A percentile compares a stretch with the other conserved stretches of the same genome.
Evolutionary conservation across 768 basidiomycete species (phyloP).

Genomic region (Boletus tomentosulus): DNA sequence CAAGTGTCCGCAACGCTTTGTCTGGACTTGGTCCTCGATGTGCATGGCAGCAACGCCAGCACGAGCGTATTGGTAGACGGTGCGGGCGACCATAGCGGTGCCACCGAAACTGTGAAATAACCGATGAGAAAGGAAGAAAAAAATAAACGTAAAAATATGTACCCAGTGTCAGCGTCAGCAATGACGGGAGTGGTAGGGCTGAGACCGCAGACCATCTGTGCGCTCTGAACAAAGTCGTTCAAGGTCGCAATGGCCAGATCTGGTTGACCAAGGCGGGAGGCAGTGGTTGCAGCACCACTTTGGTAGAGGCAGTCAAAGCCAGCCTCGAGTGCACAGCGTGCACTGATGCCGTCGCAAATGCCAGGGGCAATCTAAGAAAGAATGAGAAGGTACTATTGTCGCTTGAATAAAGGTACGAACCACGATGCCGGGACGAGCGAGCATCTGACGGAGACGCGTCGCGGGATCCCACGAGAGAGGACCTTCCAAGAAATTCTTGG

Average conservation of each 20-base stretch:
- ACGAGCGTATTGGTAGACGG: conserved; percentile 63
- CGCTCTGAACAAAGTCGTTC: conserved; percentile 71
- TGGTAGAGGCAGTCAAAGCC: conserved; percentile 78
- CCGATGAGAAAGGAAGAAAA: conserved; percentile 6
- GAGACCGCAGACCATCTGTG: conserved; percentile 65
- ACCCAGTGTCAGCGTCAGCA: conserved; percentile 80
- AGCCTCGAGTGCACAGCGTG: conserved; percentile 74
- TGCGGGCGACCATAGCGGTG: conserved; percentile 70
- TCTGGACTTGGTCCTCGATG: conserved; percentile 81
- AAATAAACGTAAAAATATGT: conserved; percentile 6
- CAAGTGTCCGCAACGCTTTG: conserved; percentile 74
- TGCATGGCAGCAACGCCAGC: conserved; percentile 73
- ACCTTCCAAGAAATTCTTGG: conserved; percentile 63
- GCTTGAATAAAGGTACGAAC: conserved; percentile 37
- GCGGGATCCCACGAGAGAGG: conserved; percentile 65
- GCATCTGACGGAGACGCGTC: conserved; percentile 67
- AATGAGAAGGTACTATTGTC: neutral
- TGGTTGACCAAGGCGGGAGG: conserved; percentile 73
- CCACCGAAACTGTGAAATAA: conserved; percentile 52
- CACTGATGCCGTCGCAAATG: conserved; percentile 77
- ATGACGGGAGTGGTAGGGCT: conserved; percentile 67
- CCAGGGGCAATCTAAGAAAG: conserved; percentile 61
- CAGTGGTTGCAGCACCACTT: conserved; percentile 78
- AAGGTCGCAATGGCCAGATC: conserved; percentile 75
- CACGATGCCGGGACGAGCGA: conserved; percentile 70